phyloP scores from a whole-genome alignment of 805 yeast genomes.

The Teunomyces kruisii region DNA sequence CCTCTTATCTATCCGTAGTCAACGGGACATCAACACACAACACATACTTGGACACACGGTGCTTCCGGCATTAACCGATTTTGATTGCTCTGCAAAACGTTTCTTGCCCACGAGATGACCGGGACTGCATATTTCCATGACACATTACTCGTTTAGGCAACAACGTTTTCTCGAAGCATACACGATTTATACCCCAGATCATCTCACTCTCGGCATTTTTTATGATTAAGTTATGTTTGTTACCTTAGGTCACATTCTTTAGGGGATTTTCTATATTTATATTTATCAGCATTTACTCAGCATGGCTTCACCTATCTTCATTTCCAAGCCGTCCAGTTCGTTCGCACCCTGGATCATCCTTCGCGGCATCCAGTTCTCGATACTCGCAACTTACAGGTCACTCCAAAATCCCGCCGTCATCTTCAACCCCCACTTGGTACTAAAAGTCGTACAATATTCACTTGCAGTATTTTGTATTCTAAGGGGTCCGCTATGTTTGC shows the following conservation, averaged over 20 bases:
- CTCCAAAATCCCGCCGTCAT: conserved; percentile 37
- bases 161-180: neutral
- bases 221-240: no score
- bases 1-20: no score
- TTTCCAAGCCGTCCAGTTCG: conserved; percentile 57
- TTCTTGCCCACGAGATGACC: neutral
- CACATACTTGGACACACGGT: no score
- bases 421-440: neutral
- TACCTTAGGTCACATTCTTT: neutral
- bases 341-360: conserved; percentile 48
- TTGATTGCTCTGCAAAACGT: neutral
- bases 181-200: neutral
- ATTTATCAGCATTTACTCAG: neutral
- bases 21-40: neutral
- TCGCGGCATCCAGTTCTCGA: conserved; percentile 53
- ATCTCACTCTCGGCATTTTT: neutral
- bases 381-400: conserved; percentile 49
- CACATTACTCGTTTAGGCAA: neutral
- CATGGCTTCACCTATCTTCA: conserved; percentile 62
- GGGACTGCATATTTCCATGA: neutral
- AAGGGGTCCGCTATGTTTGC: conserved; percentile 7
- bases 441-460: neutral
- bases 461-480: conserved; percentile 7
- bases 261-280: neutral
- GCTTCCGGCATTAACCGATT: neutral